These are phyloP conservation scores for Lasiodiplodia sp. DNA, from an alignment of 2,329 filamentous ascomycete species.

Conservation along the genomic window DNA sequence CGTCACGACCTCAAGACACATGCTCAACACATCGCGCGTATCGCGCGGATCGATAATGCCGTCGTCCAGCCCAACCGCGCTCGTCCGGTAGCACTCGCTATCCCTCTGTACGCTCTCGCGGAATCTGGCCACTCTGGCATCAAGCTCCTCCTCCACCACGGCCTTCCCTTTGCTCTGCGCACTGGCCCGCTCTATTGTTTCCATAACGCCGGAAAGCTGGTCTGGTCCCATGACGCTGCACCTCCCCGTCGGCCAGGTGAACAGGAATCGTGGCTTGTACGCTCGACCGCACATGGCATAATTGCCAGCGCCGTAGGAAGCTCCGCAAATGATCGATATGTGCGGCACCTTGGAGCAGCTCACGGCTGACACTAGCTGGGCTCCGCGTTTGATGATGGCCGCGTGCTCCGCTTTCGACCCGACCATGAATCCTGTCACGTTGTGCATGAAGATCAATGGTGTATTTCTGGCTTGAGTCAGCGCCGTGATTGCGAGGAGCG, in stretches of 20 bases:
- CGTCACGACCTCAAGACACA: conserved; percentile 47
- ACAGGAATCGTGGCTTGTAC: conserved; percentile 53
- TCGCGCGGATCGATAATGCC: conserved; percentile 50
- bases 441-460: conserved; percentile 56
- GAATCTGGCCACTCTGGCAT: conserved; percentile 37
- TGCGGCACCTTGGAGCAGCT: conserved; percentile 54
- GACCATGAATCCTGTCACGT: conserved; percentile 59
- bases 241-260: conserved; percentile 50
- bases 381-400: conserved; percentile 54
- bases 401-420: conserved; percentile 54
- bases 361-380: conserved; percentile 55
- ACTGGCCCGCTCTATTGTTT: conserved; percentile 40
- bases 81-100: conserved; percentile 46
- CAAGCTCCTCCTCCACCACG: conserved; percentile 38
- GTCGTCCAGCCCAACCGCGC: conserved; percentile 45
- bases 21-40: conserved; percentile 47
- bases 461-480: conserved; percentile 36
- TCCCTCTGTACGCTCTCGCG: conserved; percentile 41
- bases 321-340: conserved; percentile 54
- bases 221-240: conserved; percentile 54
- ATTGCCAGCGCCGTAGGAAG: conserved; percentile 56
- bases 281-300: conserved; percentile 56
- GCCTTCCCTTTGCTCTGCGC: conserved; percentile 33
- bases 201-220: conserved; percentile 51
- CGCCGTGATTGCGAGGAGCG: neutral